Evolutionary conservation across 495 filamentous ascomycete species (phyloP).

Genomic region (Penicillium riverlandense): DNA sequence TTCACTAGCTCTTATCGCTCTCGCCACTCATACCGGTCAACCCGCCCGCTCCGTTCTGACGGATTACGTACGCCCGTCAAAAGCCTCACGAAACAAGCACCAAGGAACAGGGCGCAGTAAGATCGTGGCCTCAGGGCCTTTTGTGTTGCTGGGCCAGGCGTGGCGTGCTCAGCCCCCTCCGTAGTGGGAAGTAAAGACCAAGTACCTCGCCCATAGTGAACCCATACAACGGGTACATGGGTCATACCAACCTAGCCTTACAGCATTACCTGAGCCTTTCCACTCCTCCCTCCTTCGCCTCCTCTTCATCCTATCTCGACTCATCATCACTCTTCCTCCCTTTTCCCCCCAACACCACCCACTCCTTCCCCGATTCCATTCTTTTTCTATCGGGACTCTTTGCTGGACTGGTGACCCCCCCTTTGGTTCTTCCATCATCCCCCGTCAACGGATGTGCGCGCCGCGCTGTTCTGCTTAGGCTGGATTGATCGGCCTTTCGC

Average conservation of each 20-base stretch:
- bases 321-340: slow-evolving; percentile 14
- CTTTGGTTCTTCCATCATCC: slow-evolving; percentile 13
- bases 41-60: too few species aligned
- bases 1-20: too few species aligned
- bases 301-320: slow-evolving; percentile 5
- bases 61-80: slow-evolving; percentile 9
- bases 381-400: background rate
- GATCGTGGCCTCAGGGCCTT: too few species aligned
- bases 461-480: slow-evolving; percentile 27
- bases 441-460: slow-evolving; percentile 37
- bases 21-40: too few species aligned
- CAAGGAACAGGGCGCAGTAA: too few species aligned
- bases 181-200: slow-evolving; percentile 6
- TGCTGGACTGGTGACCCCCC: slow-evolving; percentile 6
- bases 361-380: slow-evolving; percentile 8
- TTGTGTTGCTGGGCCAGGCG: background rate
- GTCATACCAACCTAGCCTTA: slow-evolving; percentile 1
- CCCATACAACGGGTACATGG: slow-evolving; percentile 15
- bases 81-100: too few species aligned
- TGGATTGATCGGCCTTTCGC: slow-evolving; percentile 37
- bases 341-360: slow-evolving; percentile 13
- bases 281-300: slow-evolving; percentile 15
- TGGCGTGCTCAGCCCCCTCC: slow-evolving; percentile 18
- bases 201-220: slow-evolving; percentile 12
- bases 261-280: background rate